These are phyloP conservation scores for Kwoniella sp. DNA, from an alignment of 768 basidiomycete species.

Conservation along the genomic window DNA sequence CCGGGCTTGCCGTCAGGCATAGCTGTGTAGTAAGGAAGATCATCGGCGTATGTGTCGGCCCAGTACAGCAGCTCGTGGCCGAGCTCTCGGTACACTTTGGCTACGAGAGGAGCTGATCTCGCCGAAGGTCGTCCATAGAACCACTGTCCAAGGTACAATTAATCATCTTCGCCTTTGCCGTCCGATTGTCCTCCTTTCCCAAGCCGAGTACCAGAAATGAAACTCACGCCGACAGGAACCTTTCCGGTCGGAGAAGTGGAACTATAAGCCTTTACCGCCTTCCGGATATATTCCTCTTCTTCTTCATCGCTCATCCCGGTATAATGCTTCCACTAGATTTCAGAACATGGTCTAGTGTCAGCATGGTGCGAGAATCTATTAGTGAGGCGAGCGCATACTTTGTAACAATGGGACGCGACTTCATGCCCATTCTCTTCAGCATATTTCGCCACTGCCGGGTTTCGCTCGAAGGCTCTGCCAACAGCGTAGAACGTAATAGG, in stretches of 20 bases:
- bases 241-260: conserved; percentile 32
- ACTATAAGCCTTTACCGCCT: conserved; percentile 38
- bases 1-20: conserved; percentile 31
- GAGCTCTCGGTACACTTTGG: conserved; percentile 46
- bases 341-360: too few species aligned
- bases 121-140: conserved; percentile 34
- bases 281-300: conserved; percentile 40
- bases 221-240: conserved; percentile 33
- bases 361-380: too few species aligned
- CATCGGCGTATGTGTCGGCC: conserved; percentile 46
- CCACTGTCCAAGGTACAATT: conserved; percentile 12
- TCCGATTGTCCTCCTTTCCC: too few species aligned
- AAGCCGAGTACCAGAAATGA: background rate
- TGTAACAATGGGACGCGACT: conserved; percentile 34
- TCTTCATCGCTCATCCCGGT: conserved; percentile 28
- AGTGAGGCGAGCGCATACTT: conserved; percentile 11
- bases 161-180: too few species aligned
- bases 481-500: conserved; percentile 52
- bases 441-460: conserved; percentile 32
- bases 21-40: conserved; percentile 40
- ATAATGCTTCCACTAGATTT: conserved; percentile 32
- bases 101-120: conserved; percentile 32
- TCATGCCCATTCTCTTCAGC: conserved; percentile 44
- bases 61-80: conserved; percentile 41
- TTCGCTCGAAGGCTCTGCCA: conserved; percentile 44